phyloP scores from a whole-genome alignment of 2,329 filamentous ascomycete species.

The Sphaerulina musiva region DNA sequence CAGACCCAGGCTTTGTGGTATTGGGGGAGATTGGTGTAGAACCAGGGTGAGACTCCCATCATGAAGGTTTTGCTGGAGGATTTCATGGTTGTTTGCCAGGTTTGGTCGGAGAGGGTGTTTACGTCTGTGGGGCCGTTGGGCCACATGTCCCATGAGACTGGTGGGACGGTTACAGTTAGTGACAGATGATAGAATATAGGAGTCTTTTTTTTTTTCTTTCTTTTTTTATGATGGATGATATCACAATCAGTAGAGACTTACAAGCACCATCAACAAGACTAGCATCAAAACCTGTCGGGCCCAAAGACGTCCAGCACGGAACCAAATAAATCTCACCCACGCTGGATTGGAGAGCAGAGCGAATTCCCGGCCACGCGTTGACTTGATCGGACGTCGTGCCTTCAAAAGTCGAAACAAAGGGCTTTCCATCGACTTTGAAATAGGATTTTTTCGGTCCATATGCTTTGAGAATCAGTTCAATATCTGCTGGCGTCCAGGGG shows the following conservation, averaged over 20 bases:
- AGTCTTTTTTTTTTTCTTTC: no score
- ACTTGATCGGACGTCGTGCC: constrained; percentile 4
- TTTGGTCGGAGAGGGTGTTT: constrained; percentile 38
- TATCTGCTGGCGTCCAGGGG: constrained; percentile 31
- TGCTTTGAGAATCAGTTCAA: constrained; percentile 41
- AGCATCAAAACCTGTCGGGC: constrained; percentile 19
- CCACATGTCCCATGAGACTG: constrained; percentile 47
- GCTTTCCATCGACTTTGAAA: constrained; percentile 44
- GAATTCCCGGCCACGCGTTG: constrained; percentile 22
- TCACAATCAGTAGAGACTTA: constrained; percentile 1
- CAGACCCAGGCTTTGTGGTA: constrained; percentile 59
- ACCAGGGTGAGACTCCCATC: constrained; percentile 46
- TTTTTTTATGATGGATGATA: no score
- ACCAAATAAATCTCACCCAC: constrained; percentile 39
- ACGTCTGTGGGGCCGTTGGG: constrained; percentile 47
- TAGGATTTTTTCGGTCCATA: constrained; percentile 43
- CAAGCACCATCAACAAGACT: constrained; percentile 38
- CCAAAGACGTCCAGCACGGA: constrained; percentile 44
- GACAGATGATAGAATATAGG: no score
- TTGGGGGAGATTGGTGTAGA: constrained; percentile 51
- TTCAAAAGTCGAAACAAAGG: constrained; percentile 52
- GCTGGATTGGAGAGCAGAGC: constrained; percentile 38
- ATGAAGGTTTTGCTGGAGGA: constrained; percentile 46
- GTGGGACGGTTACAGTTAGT: no score
- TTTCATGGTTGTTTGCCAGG: constrained; percentile 32